Evolutionary conservation across 1,284 basidiomycete genomes (phyloP).

Genomic region (Volvariella volvacea): DNA sequence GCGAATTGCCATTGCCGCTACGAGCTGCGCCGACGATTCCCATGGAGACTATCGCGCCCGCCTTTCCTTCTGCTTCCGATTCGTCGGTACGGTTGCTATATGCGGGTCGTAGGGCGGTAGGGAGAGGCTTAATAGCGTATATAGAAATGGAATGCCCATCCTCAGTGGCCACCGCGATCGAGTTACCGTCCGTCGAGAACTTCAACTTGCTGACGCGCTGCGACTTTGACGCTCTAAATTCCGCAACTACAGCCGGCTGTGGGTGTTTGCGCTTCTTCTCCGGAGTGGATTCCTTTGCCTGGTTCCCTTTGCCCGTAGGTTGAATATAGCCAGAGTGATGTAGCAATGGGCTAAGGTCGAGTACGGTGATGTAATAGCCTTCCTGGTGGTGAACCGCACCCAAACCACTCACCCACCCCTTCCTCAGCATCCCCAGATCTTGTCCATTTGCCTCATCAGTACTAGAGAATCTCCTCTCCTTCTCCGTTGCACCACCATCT

Average conservation of each 20-base stretch:
- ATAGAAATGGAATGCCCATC: neutral
- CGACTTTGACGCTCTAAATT: neutral
- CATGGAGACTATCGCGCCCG: constrained; percentile 10
- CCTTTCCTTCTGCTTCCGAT: constrained; percentile 11
- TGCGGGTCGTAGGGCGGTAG: neutral
- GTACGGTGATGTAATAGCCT: constrained; percentile 42
- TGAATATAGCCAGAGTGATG: too few relatives aligned
- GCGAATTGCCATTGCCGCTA: constrained; percentile 4
- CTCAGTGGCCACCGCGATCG: neutral
- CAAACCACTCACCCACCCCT: constrained; percentile 4
- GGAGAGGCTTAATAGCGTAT: neutral
- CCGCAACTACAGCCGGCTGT: neutral
- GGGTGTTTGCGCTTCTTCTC: neutral
- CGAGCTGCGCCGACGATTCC: neutral
- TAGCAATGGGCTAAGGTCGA: constrained; percentile 30
- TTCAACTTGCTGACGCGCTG: neutral
- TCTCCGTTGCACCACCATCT: neutral
- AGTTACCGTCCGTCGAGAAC: neutral
- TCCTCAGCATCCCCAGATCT: constrained; percentile 4
- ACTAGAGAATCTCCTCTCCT: constrained; percentile 11
- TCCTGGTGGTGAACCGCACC: constrained; percentile 14
- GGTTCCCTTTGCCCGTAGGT: too few relatives aligned
- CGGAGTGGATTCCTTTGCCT: neutral
- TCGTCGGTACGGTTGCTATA: too few relatives aligned
- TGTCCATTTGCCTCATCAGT: constrained; percentile 2